Evolutionary conservation across 139 green algal species (phyloP).

Genomic region (Chlorella sp.): DNA sequence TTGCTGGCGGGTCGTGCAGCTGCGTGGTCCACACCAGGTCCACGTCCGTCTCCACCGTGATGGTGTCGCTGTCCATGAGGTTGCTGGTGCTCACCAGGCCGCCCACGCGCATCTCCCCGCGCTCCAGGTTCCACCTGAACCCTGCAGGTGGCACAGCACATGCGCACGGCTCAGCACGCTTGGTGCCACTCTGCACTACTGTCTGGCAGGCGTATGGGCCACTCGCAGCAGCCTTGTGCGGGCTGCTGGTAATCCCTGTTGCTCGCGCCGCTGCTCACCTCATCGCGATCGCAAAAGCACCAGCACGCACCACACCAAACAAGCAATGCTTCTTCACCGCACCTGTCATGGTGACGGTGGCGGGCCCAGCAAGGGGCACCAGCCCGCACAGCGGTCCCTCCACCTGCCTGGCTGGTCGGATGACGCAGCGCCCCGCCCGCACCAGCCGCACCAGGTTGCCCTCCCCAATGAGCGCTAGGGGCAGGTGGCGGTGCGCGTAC

Average conservation of each 20-base stretch:
- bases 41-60: neutral
- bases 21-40: neutral
- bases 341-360: constrained; percentile 40
- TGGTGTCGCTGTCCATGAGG: neutral
- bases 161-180: neutral
- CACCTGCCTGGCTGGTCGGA: constrained; percentile 37
- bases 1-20: neutral
- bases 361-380: constrained; percentile 60
- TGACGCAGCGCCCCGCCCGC: constrained; percentile 37
- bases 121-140: neutral
- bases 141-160: neutral
- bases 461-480: constrained; percentile 75
- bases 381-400: constrained; percentile 86
- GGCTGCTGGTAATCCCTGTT: neutral
- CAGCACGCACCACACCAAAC: too few species aligned
- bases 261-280: neutral
- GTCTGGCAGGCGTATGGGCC: neutral
- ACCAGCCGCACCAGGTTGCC: constrained; percentile 79
- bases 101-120: neutral
- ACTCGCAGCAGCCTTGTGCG: neutral
- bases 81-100: neutral
- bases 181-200: neutral
- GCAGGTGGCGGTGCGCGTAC: constrained; percentile 56
- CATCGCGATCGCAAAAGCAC: neutral
- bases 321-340: too few species aligned